Evolutionary conservation across 768 basidiomycete species (phyloP).

Genomic region (Dentipellis fragilis): DNA sequence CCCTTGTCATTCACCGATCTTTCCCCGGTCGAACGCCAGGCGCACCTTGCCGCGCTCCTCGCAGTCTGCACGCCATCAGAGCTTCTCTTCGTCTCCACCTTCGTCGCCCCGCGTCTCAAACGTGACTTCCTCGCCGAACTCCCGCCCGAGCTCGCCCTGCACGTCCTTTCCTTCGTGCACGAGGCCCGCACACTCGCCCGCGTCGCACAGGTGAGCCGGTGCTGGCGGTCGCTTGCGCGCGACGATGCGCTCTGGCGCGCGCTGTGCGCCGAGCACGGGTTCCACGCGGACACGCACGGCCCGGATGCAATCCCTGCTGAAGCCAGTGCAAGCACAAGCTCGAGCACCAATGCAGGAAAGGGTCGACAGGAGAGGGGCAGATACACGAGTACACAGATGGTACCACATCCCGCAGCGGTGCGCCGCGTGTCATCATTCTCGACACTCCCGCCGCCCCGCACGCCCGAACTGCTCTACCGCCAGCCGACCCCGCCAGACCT

Average conservation of each 20-base stretch:
- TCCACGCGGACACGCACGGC: slow-evolving; percentile 4
- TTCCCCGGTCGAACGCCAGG: background rate
- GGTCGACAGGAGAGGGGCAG: background rate
- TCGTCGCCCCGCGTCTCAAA: slow-evolving; percentile 12
- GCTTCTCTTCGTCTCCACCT: slow-evolving; percentile 9
- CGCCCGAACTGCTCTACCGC: background rate
- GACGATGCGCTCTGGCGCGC: slow-evolving; percentile 11
- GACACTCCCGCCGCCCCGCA: background rate
- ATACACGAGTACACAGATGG: too few relatives aligned
- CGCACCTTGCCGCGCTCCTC: slow-evolving; percentile 8
- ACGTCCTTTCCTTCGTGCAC: slow-evolving; percentile 11
- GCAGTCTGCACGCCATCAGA: slow-evolving; percentile 9
- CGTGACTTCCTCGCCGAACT: slow-evolving; percentile 13
- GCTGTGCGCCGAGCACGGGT: slow-evolving; percentile 4
- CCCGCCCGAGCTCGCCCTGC: slow-evolving; percentile 12
- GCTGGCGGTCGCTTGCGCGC: slow-evolving; percentile 11
- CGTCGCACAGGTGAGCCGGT: slow-evolving; percentile 10
- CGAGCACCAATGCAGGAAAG: background rate
- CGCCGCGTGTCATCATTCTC: background rate
- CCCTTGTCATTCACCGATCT: background rate
- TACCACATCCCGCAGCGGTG: background rate
- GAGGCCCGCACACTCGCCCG: slow-evolving; percentile 9
- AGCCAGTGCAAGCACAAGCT: background rate
- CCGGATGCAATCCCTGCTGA: background rate
- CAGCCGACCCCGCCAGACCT: background rate